These are phyloP conservation scores for Aspergillus texensis DNA, from an alignment of 2,329 filamentous ascomycete genomes.

Conservation along the genomic window DNA sequence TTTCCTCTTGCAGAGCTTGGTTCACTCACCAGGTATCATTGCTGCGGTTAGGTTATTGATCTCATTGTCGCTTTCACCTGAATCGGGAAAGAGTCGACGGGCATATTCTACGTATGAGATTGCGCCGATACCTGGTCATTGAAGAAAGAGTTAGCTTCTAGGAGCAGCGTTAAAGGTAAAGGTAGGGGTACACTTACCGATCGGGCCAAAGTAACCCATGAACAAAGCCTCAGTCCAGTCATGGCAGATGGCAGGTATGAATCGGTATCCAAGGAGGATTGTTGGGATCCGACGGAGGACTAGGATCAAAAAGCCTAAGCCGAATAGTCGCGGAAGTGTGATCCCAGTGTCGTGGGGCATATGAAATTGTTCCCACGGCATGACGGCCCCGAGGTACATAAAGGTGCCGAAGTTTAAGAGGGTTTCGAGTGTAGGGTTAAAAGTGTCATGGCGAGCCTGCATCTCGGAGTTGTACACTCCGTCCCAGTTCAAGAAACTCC, in stretches of 20 bases:
- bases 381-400: constrained; percentile 60
- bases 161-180: background rate
- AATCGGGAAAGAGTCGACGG: constrained; percentile 46
- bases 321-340: constrained; percentile 54
- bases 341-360: constrained; percentile 57
- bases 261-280: constrained; percentile 56
- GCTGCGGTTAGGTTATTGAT: constrained; percentile 45
- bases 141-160: background rate
- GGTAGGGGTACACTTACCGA: constrained; percentile 29
- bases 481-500: constrained; percentile 64
- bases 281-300: constrained; percentile 61
- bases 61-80: constrained; percentile 41
- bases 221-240: constrained; percentile 62
- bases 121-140: constrained; percentile 42
- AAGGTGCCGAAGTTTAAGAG: constrained; percentile 64
- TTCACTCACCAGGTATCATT: constrained; percentile 41
- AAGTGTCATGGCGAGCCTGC: constrained; percentile 60
- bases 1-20: background rate
- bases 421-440: constrained; percentile 61
- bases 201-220: constrained; percentile 59
- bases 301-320: constrained; percentile 56
- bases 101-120: constrained; percentile 53
- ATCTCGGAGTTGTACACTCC: constrained; percentile 61
- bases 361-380: constrained; percentile 61
- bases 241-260: constrained; percentile 57